phyloP scores from a whole-genome alignment of 139 green algal genomes.

The Chlorella sp. region DNA sequence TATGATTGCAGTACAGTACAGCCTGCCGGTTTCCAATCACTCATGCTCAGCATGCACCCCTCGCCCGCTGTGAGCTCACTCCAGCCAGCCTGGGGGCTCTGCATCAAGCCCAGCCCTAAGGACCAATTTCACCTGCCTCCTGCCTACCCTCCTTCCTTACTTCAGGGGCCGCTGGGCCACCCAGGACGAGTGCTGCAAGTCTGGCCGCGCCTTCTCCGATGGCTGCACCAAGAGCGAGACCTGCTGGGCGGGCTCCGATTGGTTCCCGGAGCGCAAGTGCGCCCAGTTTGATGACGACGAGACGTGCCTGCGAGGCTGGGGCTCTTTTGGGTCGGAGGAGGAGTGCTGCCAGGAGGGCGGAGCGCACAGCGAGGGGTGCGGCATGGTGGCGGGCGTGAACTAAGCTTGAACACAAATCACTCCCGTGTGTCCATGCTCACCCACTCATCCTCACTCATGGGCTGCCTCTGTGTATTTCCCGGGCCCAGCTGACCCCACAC shows the following conservation, averaged over 20 bases:
- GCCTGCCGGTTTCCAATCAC: background rate
- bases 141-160: background rate
- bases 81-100: background rate
- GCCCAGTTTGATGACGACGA: conserved; percentile 21
- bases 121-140: background rate
- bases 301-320: conserved; percentile 41
- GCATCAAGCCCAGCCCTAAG: background rate
- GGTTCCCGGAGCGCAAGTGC: conserved; percentile 26
- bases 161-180: conserved; percentile 20
- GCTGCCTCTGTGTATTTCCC: too few relatives aligned
- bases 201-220: conserved; percentile 18
- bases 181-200: conserved; percentile 33
- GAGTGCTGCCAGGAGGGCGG: conserved; percentile 34
- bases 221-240: conserved; percentile 36
- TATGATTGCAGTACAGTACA: background rate
- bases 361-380: conserved; percentile 36
- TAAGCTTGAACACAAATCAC: too few relatives aligned
- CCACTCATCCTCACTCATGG: too few relatives aligned
- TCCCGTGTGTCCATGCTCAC: too few relatives aligned
- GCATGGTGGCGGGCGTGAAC: background rate
- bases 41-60: background rate
- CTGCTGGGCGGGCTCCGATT: conserved; percentile 33
- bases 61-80: background rate
- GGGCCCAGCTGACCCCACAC: too few relatives aligned
- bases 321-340: conserved; percentile 23